Base-by-base conservation (phyloP, 495 filamentous ascomycete genomes). In the Podospora pseudocomata region DNA sequence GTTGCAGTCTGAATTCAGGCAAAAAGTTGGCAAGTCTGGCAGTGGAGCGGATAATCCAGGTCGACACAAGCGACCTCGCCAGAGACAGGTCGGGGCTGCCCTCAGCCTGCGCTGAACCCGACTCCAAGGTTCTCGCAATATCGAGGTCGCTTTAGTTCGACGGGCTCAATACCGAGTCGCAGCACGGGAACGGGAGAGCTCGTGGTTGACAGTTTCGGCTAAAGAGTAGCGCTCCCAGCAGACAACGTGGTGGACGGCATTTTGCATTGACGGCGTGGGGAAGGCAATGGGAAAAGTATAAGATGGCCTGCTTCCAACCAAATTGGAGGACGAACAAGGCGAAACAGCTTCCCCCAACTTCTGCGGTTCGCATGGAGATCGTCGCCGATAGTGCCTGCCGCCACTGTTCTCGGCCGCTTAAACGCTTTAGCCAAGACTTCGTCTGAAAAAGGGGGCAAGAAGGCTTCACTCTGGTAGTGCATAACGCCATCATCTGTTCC, bases 81-180 rank as follows among this genome's bases (percentile, higher is more conserved):
- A 26, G 63, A 34, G 30, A 9, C 54, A 23, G 11, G 34, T 54
- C 26, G 19, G n/a, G 23, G 30, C 63, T 59, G 63, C 9, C 20
- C 30, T 70, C 66, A 32, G 60, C 60, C 60, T 64, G 19, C 30
- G 15, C 6, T 18, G 57, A 70, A 67, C 68, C 72, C 72, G 64
- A 63, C 23, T 5, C 66, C 68, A 72, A 60, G 70, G 72, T 68
- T 72, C 66, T 23, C n/a, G 68, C 70, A 70, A 74, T 74, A 70
- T 74, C 67, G 67, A 68, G 54, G n/a, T 18, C n/a, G 34, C 28
- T 64, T 68, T 62, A 68, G 39, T 66, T 55, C 32, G 30, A 63
- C 18, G 13, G n/a, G n/a, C 65, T 18, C 54, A 72, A 71, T 73
- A 64, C 67, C 69, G 72, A 15, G 57, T 39, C 66, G 64, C 67